A percentile compares a stretch with the other conserved stretches of the same genome.
Conservation (phyloP, 164 flowering plant genomes). For the Vitis labrusca region DNA sequence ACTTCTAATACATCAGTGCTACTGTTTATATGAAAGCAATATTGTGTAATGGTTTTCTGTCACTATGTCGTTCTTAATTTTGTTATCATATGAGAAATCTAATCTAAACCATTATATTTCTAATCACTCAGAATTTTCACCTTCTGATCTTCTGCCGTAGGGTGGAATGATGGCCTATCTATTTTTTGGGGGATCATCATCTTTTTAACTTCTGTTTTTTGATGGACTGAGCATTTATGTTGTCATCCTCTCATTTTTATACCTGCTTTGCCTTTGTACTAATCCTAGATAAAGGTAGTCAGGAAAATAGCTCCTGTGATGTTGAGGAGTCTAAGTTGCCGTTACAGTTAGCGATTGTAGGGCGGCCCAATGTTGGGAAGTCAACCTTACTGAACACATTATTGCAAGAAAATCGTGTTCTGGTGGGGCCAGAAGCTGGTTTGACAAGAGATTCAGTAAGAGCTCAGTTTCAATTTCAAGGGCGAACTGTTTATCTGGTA, state of each 20-base stretch:
- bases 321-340: slow-evolving; percentile 64
- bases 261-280: slow-evolving; percentile 1
- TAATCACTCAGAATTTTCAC: neutral
- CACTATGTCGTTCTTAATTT: too few relatives aligned
- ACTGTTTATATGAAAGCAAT: too few relatives aligned
- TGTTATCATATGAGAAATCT: too few relatives aligned
- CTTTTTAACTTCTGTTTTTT: neutral
- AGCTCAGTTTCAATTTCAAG: slow-evolving; percentile 74
- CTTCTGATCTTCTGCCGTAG: neutral
- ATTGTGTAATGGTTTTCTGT: too few relatives aligned
- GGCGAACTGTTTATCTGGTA: slow-evolving; percentile 77
- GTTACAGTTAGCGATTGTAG: slow-evolving; percentile 90
- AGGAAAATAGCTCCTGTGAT: slow-evolving; percentile 27
- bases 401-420: slow-evolving; percentile 85
- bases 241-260: neutral
- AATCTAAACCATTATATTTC: too few relatives aligned
- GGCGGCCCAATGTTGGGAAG: slow-evolving; percentile 97
- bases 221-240: neutral
- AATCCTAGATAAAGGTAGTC: slow-evolving; percentile 30
- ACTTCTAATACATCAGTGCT: too few relatives aligned
- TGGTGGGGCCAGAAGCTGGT: slow-evolving; percentile 96
- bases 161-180: neutral
- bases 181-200: neutral
- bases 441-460: slow-evolving; percentile 94
- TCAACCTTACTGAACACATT: slow-evolving; percentile 87